Base-by-base conservation (phyloP, 805 yeast genomes). In the Torulaspora delbrueckii region DNA sequence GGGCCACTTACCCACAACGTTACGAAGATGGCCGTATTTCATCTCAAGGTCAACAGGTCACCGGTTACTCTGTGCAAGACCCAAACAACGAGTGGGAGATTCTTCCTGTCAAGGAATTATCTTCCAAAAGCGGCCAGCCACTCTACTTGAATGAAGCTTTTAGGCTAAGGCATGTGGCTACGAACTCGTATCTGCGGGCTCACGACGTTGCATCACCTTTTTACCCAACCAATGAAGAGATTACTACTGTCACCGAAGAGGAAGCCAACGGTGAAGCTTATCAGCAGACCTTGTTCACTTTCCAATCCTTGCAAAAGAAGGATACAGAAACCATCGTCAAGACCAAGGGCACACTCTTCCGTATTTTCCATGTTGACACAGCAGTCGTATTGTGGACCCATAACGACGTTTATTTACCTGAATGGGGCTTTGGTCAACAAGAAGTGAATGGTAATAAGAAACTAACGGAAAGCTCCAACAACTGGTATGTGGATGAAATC, bases 181-280 rank as follows among this genome's bases (percentile, higher is more conserved):
- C 98, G 1, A 77, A 87, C 43, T 85, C 95, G 8, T 84, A 70
- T 57, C 70, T 93, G 54, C 75, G 88, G 58, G 79, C 98, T 16
- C 99, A 93, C 62, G 97, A 91, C 64, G 97, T 93, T 45, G 96
- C 96, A 1, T 93, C 98, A 2, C 98, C 99, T 24, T 72, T 83
- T 51, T 84, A 69, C 59, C 84, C 97, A 46, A 86, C 96, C n/a
- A 86, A 90, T 59, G 96, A 89, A 69, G 99, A 93, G 70, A 85
- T 93, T 57, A 84, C 93, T 2, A 81, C 95, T 36, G 81, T 81
- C 12, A 63, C 74, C 37, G 73, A 70, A 25, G 95, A 86, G 42
- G 73, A 66, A 9, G 86, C 86, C 5, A 67, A 68, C 27, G 75
- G 73, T 14, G 66, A 67, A 1, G 72, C 79, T 54, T 82, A 69